Percentiles rank a stretch among this genome's conserved stretches.
phyloP scores from a whole-genome alignment of 2,329 filamentous ascomycete species.

The Colletotrichum simmondsii region DNA sequence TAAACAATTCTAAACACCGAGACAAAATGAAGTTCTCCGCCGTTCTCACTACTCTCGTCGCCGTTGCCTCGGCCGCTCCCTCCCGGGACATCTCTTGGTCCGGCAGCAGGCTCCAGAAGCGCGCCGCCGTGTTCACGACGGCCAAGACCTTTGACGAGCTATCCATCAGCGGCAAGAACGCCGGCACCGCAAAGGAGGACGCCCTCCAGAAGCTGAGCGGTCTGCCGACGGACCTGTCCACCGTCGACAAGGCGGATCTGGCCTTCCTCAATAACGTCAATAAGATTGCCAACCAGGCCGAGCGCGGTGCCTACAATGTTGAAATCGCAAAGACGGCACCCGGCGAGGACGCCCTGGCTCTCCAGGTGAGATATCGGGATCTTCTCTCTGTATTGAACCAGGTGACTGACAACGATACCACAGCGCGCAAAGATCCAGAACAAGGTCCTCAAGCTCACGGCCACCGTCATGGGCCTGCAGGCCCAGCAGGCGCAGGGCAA shows the following conservation, averaged over 20 bases:
- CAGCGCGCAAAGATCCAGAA: conserved; percentile 68
- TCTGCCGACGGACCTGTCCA: conserved; percentile 52
- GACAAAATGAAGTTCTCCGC: conserved; percentile 48
- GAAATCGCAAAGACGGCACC: conserved; percentile 58
- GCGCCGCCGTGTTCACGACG: conserved; percentile 43
- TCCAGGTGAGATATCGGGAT: conserved; percentile 48
- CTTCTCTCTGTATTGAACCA: neutral
- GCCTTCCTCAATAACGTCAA: conserved; percentile 61
- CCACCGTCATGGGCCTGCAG: conserved; percentile 60
- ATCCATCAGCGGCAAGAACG: conserved; percentile 57
- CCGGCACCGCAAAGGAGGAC: conserved; percentile 56
- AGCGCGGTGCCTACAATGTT: conserved; percentile 62
- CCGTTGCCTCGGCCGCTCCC: conserved; percentile 41
- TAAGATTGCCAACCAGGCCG: conserved; percentile 63
- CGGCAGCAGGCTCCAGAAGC: conserved; percentile 38
- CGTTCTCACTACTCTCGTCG: conserved; percentile 40
- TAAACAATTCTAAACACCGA: neutral
- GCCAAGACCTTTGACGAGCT: conserved; percentile 53
- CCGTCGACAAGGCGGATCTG: conserved; percentile 58
- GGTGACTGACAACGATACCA: neutral
- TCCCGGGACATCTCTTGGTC: neutral
- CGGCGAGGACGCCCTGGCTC: conserved; percentile 57
- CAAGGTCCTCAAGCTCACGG: conserved; percentile 68
- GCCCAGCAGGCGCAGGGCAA: conserved; percentile 62
- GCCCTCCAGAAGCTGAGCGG: conserved; percentile 51